Evolutionary conservation across 2,329 filamentous ascomycete genomes (phyloP).

Genomic region (Colletotrichum phormii): DNA sequence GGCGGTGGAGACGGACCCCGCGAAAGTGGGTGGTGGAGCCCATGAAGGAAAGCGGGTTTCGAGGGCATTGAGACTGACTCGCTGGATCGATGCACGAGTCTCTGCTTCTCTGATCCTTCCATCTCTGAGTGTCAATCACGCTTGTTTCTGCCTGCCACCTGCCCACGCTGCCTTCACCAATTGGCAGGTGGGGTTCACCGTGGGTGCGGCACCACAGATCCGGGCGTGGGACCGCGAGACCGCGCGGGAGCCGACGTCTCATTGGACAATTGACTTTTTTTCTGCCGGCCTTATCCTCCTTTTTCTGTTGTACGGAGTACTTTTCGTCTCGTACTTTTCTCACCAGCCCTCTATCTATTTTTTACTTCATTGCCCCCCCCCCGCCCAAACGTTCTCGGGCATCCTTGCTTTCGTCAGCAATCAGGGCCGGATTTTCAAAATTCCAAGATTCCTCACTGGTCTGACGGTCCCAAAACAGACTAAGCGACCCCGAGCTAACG

Average conservation of each 20-base stretch:
- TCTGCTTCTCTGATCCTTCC: neutral
- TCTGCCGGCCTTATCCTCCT: constrained; percentile 7
- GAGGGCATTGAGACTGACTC: constrained; percentile 35
- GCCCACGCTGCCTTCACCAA: neutral
- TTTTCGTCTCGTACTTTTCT: neutral
- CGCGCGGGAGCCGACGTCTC: constrained; percentile 4
- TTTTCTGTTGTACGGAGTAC: neutral
- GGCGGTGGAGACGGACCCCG: constrained; percentile 33
- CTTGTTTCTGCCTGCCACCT: neutral
- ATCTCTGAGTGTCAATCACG: too few relatives aligned
- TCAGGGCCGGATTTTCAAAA: constrained; percentile 31
- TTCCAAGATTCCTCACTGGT: constrained; percentile 27
- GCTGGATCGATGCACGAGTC: neutral
- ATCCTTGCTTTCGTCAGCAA: constrained; percentile 22
- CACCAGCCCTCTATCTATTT: neutral
- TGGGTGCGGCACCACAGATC: constrained; percentile 17
- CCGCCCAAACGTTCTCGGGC: neutral
- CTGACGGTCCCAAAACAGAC: neutral
- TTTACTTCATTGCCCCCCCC: neutral
- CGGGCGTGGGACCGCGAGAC: neutral
- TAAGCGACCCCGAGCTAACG: neutral
- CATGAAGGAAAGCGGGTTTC: constrained; percentile 28
- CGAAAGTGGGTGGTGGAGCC: constrained; percentile 35
- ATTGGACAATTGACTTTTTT: constrained; percentile 26
- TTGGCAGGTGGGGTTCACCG: neutral